These are phyloP conservation scores for Microdochium nivale DNA, from an alignment of 2,329 filamentous ascomycete genomes.

Conservation along the genomic window DNA sequence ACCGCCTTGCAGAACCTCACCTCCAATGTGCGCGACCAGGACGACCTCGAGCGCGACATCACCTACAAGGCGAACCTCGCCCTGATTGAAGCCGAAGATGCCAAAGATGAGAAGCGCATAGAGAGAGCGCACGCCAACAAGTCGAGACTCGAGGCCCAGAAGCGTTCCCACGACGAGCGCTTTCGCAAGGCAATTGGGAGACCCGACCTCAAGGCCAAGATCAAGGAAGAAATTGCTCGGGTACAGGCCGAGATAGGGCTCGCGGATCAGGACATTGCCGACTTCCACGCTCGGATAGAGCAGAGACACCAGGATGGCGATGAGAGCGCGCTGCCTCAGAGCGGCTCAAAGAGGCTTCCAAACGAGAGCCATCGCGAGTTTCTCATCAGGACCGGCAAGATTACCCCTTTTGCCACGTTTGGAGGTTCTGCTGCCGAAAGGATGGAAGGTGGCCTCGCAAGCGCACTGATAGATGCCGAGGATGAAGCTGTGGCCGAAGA, in stretches of 20 bases:
- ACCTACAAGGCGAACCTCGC: constrained; percentile 51
- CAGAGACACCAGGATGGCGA: constrained; percentile 53
- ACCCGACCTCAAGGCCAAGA: constrained; percentile 43
- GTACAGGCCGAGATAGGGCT: constrained; percentile 56
- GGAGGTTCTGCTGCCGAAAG: constrained; percentile 53
- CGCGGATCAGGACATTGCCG: constrained; percentile 63
- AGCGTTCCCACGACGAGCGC: constrained; percentile 43
- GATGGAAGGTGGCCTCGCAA: constrained; percentile 61
- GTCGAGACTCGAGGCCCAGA: constrained; percentile 55
- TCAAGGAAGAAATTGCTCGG: constrained; percentile 57
- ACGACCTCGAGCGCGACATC: constrained; percentile 86
- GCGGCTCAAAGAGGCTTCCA: constrained; percentile 53
- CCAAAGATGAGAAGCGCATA: constrained; percentile 54
- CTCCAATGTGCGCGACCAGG: constrained; percentile 70
- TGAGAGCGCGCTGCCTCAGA: constrained; percentile 29
- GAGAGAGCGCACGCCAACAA: constrained; percentile 45
- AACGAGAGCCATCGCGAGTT: constrained; percentile 83
- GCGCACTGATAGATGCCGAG: constrained; percentile 75
- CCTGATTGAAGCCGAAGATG: constrained; percentile 53
- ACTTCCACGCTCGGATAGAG: constrained; percentile 75
- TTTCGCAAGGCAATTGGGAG: constrained; percentile 34
- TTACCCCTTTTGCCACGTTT: constrained; percentile 86
- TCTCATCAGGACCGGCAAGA: constrained; percentile 91
- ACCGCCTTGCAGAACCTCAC: constrained; percentile 54
- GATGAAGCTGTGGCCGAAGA: constrained; percentile 54